Percentiles rank a stretch among this genome's conserved stretches.
Conservation (phyloP, 805 yeast genomes). For the Zygosaccharomyces gambellarensis region DNA sequence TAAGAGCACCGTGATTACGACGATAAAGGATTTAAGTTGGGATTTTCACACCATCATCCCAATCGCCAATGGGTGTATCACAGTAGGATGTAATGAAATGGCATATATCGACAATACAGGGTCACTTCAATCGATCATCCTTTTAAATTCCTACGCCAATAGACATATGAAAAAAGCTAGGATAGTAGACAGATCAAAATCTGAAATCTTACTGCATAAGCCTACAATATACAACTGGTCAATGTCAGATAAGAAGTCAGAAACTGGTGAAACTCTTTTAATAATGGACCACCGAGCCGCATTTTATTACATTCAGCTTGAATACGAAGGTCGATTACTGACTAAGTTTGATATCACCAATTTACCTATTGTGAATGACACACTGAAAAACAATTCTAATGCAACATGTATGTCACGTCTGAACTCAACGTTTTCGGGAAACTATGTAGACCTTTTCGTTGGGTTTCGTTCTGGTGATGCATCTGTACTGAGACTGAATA, state of each 20-base stretch:
- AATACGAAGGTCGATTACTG: slow-evolving; percentile 32
- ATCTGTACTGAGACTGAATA: slow-evolving; percentile 38
- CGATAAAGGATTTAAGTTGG: slow-evolving; percentile 63
- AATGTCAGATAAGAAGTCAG: slow-evolving; percentile 6
- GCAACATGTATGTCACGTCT: slow-evolving; percentile 29
- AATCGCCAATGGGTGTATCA: slow-evolving; percentile 57
- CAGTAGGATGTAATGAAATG: slow-evolving; percentile 71
- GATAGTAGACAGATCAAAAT: slow-evolving; percentile 41
- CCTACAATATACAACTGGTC: slow-evolving; percentile 17
- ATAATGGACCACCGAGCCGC: slow-evolving; percentile 27
- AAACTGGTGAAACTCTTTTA: slow-evolving; percentile 21
- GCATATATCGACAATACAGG: slow-evolving; percentile 70
- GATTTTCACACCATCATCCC: slow-evolving; percentile 66
- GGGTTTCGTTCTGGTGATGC: slow-evolving; percentile 60
- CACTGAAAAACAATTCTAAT: slow-evolving; percentile 23
- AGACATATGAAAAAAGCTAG: slow-evolving; percentile 46
- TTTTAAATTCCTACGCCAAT: slow-evolving; percentile 32
- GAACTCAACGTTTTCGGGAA: slow-evolving; percentile 24
- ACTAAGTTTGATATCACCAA: slow-evolving; percentile 28
- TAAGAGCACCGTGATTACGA: slow-evolving; percentile 61
- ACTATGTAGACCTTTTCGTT: slow-evolving; percentile 48
- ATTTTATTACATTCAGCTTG: slow-evolving; percentile 25
- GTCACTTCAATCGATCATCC: slow-evolving; percentile 35
- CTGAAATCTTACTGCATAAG: slow-evolving; percentile 21
- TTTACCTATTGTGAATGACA: slow-evolving; percentile 31